Evolutionary conservation across 495 filamentous ascomycete genomes (phyloP).

Genomic region (Rhizodiscina lignyota): DNA sequence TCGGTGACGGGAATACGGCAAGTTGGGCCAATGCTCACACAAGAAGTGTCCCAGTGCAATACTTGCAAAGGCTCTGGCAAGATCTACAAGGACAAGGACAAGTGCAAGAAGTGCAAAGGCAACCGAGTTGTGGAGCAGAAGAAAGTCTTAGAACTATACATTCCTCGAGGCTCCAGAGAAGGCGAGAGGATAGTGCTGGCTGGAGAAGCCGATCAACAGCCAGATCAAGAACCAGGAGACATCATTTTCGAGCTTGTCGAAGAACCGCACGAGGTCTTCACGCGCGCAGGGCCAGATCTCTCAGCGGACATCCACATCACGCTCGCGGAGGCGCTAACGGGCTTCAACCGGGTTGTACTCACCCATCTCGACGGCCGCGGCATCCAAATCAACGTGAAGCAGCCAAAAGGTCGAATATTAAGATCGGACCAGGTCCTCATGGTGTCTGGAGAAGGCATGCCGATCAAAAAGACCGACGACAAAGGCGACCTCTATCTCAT

Average conservation of each 20-base stretch:
- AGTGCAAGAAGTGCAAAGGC: slow-evolving; percentile 97
- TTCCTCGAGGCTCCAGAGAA: slow-evolving; percentile 72
- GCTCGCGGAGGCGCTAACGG: slow-evolving; percentile 67
- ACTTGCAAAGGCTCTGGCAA: slow-evolving; percentile 67
- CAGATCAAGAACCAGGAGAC: slow-evolving; percentile 80
- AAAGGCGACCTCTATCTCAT: slow-evolving; percentile 79
- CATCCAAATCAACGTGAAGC: slow-evolving; percentile 56
- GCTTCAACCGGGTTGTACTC: slow-evolving; percentile 78
- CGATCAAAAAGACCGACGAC: slow-evolving; percentile 62
- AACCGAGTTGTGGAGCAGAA: slow-evolving; percentile 62
- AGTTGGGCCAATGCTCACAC: slow-evolving; percentile 50
- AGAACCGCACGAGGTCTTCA: slow-evolving; percentile 63
- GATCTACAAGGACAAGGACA: slow-evolving; percentile 83
- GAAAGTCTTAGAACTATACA: slow-evolving; percentile 92
- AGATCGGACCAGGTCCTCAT: slow-evolving; percentile 71
- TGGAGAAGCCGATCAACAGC: slow-evolving; percentile 88
- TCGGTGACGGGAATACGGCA: neutral
- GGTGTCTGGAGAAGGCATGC: slow-evolving; percentile 84
- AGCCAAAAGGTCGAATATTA: slow-evolving; percentile 55
- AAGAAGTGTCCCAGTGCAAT: slow-evolving; percentile 54
- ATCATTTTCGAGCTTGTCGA: slow-evolving; percentile 79
- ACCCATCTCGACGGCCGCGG: slow-evolving; percentile 91
- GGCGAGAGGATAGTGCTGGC: slow-evolving; percentile 81
- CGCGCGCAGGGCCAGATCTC: slow-evolving; percentile 67
- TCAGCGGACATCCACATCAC: slow-evolving; percentile 63